Conservation (phyloP, 495 filamentous ascomycete species). For the Tricharina praecox region DNA sequence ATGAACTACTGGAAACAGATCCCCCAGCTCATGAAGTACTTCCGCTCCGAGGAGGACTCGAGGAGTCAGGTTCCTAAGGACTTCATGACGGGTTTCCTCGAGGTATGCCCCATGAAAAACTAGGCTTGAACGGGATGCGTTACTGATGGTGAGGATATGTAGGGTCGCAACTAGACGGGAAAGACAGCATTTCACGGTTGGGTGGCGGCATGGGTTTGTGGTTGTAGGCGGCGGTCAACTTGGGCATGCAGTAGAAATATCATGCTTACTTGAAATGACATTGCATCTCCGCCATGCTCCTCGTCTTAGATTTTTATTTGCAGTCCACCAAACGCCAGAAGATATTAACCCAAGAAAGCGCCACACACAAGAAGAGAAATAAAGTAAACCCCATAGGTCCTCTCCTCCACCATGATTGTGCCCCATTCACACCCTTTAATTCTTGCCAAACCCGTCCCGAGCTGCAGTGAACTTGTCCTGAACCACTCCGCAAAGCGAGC, state of each 20-base stretch:
- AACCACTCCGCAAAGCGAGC: conserved; percentile 83
- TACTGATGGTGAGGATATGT: conserved; percentile 9
- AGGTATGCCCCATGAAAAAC: conserved; percentile 38
- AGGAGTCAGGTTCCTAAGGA: conserved; percentile 59
- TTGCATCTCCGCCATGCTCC: no score
- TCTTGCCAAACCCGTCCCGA: conserved; percentile 39
- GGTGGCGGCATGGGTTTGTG: background rate
- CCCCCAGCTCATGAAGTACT: conserved; percentile 85
- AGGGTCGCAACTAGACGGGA: conserved; percentile 30
- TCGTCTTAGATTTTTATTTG: no score
- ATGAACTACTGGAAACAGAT: conserved; percentile 99
- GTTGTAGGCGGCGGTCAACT: background rate
- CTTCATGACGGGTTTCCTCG: conserved; percentile 86
- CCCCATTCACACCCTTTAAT: no score
- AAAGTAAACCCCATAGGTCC: background rate
- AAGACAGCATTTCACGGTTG: no score
- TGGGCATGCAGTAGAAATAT: background rate
- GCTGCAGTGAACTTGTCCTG: conserved; percentile 61
- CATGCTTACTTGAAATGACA: no score
- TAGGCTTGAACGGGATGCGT: background rate
- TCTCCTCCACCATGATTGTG: no score
- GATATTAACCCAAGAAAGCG: no score
- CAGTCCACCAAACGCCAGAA: background rate
- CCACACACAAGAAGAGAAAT: conserved; percentile 1
- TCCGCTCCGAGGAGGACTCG: conserved; percentile 73